These are phyloP conservation scores for Podospora conica DNA, from an alignment of 495 filamentous ascomycete species.

Conservation along the genomic window DNA sequence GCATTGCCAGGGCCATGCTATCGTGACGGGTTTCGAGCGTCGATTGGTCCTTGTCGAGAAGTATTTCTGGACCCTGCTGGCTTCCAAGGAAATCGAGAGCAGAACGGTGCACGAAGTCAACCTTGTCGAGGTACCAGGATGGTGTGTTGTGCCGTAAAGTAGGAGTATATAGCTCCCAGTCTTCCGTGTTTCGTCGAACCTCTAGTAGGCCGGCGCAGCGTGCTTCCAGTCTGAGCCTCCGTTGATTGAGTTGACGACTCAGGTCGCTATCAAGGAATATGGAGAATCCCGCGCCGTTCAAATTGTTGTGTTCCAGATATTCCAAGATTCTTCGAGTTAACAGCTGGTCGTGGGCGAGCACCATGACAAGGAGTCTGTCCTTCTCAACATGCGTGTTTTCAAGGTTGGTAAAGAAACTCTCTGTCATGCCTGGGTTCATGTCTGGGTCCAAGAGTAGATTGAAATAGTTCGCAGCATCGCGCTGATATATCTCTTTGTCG, in stretches of 20 bases:
- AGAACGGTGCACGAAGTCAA: not conserved
- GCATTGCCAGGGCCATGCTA: not conserved
- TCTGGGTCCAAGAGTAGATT: not conserved
- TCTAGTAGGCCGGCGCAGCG: not conserved
- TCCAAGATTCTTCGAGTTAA: not conserved
- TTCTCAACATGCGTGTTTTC: not conserved
- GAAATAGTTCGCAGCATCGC: constrained; percentile 1
- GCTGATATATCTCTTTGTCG: constrained; percentile 2
- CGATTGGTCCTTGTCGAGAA: not conserved
- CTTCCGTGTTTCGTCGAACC: not conserved
- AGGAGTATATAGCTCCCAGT: no score
- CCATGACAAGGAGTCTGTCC: not conserved
- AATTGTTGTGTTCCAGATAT: not conserved
- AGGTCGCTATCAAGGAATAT: not conserved
- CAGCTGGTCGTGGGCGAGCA: not conserved
- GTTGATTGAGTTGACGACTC: not conserved
- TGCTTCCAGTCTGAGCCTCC: not conserved
- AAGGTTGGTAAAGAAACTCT: not conserved
- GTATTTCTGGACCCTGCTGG: not conserved
- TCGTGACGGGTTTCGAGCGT: not conserved
- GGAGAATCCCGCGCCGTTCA: no score
- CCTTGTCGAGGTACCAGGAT: not conserved
- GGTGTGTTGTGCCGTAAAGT: no score
- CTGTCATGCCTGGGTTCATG: no score
- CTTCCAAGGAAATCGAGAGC: not conserved